Evolutionary conservation across 768 basidiomycete species (phyloP), one percentile per base, ranked within the genome.

Genomic region (Boletellus ananas): DNA sequence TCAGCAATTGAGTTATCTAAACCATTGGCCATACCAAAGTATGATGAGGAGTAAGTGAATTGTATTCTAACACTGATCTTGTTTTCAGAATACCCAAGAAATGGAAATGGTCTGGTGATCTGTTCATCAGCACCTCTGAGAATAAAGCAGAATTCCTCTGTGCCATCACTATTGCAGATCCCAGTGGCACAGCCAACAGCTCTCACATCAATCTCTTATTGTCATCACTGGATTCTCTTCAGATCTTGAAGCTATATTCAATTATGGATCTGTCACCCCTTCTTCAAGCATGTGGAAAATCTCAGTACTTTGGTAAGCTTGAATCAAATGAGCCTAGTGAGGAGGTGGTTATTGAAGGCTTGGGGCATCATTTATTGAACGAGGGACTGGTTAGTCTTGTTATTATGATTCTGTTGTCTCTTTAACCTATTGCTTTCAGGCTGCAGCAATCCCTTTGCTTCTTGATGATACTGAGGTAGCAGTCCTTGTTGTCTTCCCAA

Each of bases 21-120:
- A 48, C 13, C 49, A 43, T 36, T 23, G 1, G 31, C 51, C 13
- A 54, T 65, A 47, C n/a, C 56, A 37, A 67, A 69, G 66, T 57
- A 65, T 63, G 53, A 42, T 54, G 44, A 20, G 18, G 44, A 20
- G 18, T 29, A 38, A 29, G 23, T 42, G 25, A 16, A 35, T 39
- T 2, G 37, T 35, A 36, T 36, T 18, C 13, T 21, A 25, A 16
- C 34, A 25, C 51, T 62, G 2, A 63, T 34, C 6, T 35, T 20
- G 34, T 35, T 44, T 36, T 2, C 48, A 85, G 84, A 54, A 78
- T 81, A 35, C 71, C 71, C 18, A 81, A 80, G 60, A 78, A 78
- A 46, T 88, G 79, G 79, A 80, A 73, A 54, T 87, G 87, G 86
- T 68, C 72, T 34, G 85, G 84, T 20, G 68, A 77, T 18, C 68